Evolutionary conservation across 768 basidiomycete species (phyloP).

Genomic region (Trametes cinnabarina): DNA sequence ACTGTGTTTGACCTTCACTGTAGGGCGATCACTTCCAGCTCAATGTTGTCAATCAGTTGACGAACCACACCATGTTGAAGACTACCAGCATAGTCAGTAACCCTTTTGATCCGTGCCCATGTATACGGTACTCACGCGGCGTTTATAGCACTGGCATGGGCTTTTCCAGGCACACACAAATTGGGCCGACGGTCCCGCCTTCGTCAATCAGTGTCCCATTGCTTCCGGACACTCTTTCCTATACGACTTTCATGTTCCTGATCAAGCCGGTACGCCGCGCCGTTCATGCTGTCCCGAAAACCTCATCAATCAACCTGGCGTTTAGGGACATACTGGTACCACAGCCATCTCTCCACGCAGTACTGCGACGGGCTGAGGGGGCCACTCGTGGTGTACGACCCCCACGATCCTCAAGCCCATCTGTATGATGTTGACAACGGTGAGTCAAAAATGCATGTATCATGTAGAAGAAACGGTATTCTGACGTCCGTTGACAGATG

Average conservation of each 20-base stretch:
- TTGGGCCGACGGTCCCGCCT: slow-evolving; percentile 44
- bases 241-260: slow-evolving; percentile 33
- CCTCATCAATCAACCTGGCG: background rate
- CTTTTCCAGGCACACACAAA: slow-evolving; percentile 40
- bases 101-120: background rate
- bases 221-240: slow-evolving; percentile 35
- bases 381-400: slow-evolving; percentile 24
- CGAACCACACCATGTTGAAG: slow-evolving; percentile 7
- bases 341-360: slow-evolving; percentile 37
- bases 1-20: too few species aligned
- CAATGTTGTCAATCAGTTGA: slow-evolving; percentile 4
- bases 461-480: too few species aligned
- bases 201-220: slow-evolving; percentile 39
- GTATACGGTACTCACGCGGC: background rate
- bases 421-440: slow-evolving; percentile 24
- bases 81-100: slow-evolving; percentile 6
- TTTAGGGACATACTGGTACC: slow-evolving; percentile 32
- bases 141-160: slow-evolving; percentile 40
- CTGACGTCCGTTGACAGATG: slow-evolving; percentile 24
- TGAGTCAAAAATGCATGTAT: too few species aligned
- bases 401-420: slow-evolving; percentile 18
- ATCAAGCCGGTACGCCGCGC: slow-evolving; percentile 22
- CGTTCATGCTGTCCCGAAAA: background rate
- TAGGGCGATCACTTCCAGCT: slow-evolving; percentile 10
- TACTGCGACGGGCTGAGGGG: slow-evolving; percentile 40